Base-by-base conservation (phyloP, 768 basidiomycete species). In the Naganishia friedmannii region DNA sequence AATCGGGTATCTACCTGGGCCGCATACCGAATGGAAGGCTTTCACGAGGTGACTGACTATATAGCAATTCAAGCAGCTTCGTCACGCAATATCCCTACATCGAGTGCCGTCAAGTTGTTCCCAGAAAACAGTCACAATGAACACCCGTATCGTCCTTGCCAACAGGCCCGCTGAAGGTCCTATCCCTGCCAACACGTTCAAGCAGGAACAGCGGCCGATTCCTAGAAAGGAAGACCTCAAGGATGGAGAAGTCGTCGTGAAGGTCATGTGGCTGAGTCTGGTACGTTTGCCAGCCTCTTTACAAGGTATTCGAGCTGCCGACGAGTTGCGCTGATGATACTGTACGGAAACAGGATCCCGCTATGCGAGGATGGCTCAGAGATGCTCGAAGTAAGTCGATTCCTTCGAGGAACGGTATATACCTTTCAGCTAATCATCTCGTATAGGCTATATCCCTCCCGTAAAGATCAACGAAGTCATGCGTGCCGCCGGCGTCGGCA, bases 301-400 rank as follows among this genome's bases (percentile, higher is more conserved):
- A 42, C 42, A 42, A 17, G 34, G 34, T 37, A 37, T 37, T 15
- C 42, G 42, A 42, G 2, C 15, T 42, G 12, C 34, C 34, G 34
- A 37, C 34, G 42, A 17, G 42, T 42, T 42, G 2, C 15, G 15
- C 15, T 17, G 42, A 8, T 42, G 15, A 10, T 42, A 42, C 15
- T 13, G 42, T 42, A 53, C 54, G 21, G 42, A 28, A 10, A 42
- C 55, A 96, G 73, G 93, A 96, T 76, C 92, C 93, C 23, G 91
- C 92, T 0, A 92, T 93, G 91, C 86, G 92, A 66, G 79, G 77
- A 10, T 96, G 90, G 85, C 77, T 98, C 63, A 86, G 85, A 71
- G 89, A 91, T 77, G 78, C 77, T 19, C 84, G 92, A 55, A 70
- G 68, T 67, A 54, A 34, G 69, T 67, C 12, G 21, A 29, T 42